Evolutionary conservation across 257 asterid species (phyloP), one percentile per base, ranked within the genome.

Genomic region (Henckelia pumila): DNA sequence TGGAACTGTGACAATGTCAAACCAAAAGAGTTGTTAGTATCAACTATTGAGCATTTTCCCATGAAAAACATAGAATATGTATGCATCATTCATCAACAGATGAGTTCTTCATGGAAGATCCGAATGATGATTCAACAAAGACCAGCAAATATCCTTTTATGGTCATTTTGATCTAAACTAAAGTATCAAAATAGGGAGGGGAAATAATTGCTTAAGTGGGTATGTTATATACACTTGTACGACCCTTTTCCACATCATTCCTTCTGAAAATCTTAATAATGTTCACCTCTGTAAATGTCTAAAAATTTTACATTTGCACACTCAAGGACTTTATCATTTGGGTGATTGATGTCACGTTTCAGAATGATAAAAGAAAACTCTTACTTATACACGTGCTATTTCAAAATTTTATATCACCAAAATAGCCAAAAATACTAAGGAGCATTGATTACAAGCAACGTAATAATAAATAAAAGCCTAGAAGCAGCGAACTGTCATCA

Each of bases 1-100:
- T 84, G 98, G 84, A 94, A 94, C 99, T 91, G 96, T 25, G 35
- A 73, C 7, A 68, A 52, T 61, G 37, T 65, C 40, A 73, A 56
- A 73, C 44, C 22, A 16, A 73, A 77, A 22, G 37, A 35, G 40
- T 61, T 9, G 66, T 76, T 28, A 76, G 71, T 52, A 23, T 35
- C 64, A 25, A 37, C 55, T 57, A 40, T 8, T 21, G 10, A 67
- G 29, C 50, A 32, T 59, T 44, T 33, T 21, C 11, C 7, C 30
- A 8, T 21, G 57, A 23, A 40, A 40, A 32, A 26, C 55, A 50
- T 59, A 50, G 67, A 66, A 35, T 19, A 8, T 26, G 28, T 63
- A 56, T 30, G 44, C 52, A 8, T 37, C 24, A 3, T 59, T 53
- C 22, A 64, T 55, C 20, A 19, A 26, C 16, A 29, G 47, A 49